Evolutionary conservation across 164 flowering plant species (phyloP), one percentile per base, ranked within the genome.

Genomic region (Tetrastigma voinierianum): DNA sequence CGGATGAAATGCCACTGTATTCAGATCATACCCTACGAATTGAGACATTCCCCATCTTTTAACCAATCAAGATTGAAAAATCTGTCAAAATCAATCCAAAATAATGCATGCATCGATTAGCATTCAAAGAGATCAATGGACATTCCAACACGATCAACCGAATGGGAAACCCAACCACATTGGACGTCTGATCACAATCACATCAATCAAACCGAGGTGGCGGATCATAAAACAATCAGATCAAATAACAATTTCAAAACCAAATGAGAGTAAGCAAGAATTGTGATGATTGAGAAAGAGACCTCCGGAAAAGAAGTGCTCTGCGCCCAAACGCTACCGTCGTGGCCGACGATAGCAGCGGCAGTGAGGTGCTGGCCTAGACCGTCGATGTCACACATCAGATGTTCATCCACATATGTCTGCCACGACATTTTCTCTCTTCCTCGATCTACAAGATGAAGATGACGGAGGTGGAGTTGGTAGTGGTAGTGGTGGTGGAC

Each of bases 291-390:
- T 32, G 40, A 32, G 40, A 32, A n/a, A n/a, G 40, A 15, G 19
- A 82, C 88, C 86, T 75, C 74, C 67, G 88, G 88, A 72, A 84
- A 84, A 62, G 64, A 17, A 18, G 74, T 7, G 76, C 86, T 82
- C 80, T 85, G 85, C n/a, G 89, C 89, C 89, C 89, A 85, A 20
- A 85, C 80, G 70, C 79, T 76, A 40, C 86, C 84, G 61, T 85
- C 89, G 49, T 73, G 86, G 61, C 89, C 89, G 63, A 85, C 21
- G 64, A 85, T 85, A 23, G 89, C 89, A 18, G 89, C 77, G 64
- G 85, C 67, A 16, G 81, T 13, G 67, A 82, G 86, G 23, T 67
- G 77, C 48, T 72, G 71, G 59, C 77, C 79, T 6, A 57, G 61
- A 48, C 82, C 81, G 17, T 84, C 88, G 56, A 82, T 80, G 21